Evolutionary conservation across 2,329 filamentous ascomycete genomes (phyloP).

Genomic region (Thelonectria olida): DNA sequence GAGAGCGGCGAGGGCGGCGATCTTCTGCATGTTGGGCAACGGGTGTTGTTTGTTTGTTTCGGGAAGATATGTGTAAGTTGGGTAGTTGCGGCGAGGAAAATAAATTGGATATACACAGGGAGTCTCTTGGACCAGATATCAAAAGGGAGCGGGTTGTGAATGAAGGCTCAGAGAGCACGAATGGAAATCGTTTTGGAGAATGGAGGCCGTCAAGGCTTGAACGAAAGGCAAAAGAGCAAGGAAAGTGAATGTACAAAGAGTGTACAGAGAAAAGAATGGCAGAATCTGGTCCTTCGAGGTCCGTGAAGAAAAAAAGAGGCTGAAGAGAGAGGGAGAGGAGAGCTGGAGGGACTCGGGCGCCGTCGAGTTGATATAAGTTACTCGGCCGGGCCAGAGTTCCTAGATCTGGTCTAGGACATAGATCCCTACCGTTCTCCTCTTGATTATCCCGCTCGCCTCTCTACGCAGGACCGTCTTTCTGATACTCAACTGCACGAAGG

Average conservation of each 20-base stretch:
- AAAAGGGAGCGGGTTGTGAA: conserved; percentile 30
- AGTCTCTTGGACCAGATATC: conserved; percentile 43
- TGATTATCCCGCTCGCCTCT: neutral
- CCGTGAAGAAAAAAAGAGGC: conserved; percentile 39
- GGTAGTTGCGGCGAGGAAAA: conserved; percentile 1
- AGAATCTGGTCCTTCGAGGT: conserved; percentile 44
- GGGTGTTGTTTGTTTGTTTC: conserved; percentile 7
- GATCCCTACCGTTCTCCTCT: neutral
- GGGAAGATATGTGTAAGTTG: neutral
- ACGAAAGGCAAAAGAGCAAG: conserved; percentile 38
- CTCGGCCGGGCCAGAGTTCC: conserved; percentile 22
- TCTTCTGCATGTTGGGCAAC: conserved; percentile 34
- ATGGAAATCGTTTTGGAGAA: conserved; percentile 23
- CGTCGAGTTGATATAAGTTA: conserved; percentile 34
- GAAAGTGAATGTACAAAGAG: conserved; percentile 40
- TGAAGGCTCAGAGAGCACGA: conserved; percentile 26
- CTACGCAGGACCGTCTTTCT: conserved; percentile 5
- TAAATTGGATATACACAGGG: conserved; percentile 8
- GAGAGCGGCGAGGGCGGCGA: conserved; percentile 36
- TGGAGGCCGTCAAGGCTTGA: conserved; percentile 42
- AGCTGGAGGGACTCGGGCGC: conserved; percentile 1
- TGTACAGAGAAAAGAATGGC: conserved; percentile 42
- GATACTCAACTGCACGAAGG: neutral
- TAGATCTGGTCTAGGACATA: conserved; percentile 30
- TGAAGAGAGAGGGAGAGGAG: conserved; percentile 15